Percentiles rank a stretch among this genome's conserved stretches.
Conservation (phyloP, 495 filamentous ascomycete genomes). For the Neurospora sublineolata region DNA sequence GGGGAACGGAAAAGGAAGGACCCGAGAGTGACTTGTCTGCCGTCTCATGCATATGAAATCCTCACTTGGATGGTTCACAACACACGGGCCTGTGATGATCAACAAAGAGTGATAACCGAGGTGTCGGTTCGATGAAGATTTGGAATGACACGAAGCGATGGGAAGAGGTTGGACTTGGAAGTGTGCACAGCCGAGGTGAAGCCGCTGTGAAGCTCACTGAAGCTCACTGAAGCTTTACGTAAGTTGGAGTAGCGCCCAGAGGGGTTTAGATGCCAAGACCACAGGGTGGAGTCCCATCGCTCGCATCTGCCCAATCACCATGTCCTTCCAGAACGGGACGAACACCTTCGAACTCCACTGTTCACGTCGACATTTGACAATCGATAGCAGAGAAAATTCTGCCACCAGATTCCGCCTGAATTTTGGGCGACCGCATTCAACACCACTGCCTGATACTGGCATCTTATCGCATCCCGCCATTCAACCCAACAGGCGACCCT, state of each 20-base stretch:
- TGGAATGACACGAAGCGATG: not conserved
- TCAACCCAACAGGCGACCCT: not conserved
- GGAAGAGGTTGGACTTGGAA: not conserved
- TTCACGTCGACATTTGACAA: not conserved
- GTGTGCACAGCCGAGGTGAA: not conserved
- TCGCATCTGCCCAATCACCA: not conserved
- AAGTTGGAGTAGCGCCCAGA: not conserved
- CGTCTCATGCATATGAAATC: no score
- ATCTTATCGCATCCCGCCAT: not conserved
- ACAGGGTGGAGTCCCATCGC: accelerated
- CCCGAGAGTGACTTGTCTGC: not conserved
- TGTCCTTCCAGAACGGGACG: not conserved
- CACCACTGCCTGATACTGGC: not conserved
- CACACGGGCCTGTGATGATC: not conserved
- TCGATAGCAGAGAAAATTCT: constrained; percentile 7
- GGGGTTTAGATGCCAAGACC: not conserved
- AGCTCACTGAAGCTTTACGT: not conserved
- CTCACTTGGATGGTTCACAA: no score
- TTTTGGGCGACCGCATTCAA: constrained; percentile 1
- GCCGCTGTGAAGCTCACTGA: not conserved
- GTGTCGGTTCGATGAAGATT: not conserved
- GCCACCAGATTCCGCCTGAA: constrained; percentile 6
- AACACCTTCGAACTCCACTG: not conserved
- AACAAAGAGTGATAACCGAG: not conserved
- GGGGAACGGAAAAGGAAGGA: not conserved